A percentile compares a stretch with the other conserved stretches of the same genome.
phyloP scores from a whole-genome alignment of 495 filamentous ascomycete species.

The Paragyromitra xinjiangensis region DNA sequence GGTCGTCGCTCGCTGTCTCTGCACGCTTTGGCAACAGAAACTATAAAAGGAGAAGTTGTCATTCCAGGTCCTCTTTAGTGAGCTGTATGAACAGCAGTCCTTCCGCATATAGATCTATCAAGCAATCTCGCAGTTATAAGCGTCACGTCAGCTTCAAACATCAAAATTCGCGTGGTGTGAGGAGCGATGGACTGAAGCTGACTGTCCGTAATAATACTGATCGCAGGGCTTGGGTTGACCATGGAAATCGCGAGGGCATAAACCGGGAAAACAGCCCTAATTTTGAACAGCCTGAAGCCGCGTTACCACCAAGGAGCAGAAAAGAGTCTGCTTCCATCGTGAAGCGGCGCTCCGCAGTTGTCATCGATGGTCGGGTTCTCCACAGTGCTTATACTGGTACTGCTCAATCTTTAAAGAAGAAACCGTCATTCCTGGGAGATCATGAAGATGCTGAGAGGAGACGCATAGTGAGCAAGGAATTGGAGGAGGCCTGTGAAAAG shows the following conservation, averaged over 20 bases:
- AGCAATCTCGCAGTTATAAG: constrained; percentile 71
- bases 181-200: constrained; percentile 4
- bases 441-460: constrained; percentile 46
- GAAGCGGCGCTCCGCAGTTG: constrained; percentile 32
- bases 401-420: constrained; percentile 8
- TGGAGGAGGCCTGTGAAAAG: constrained; percentile 61
- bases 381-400: not conserved
- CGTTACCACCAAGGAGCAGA: constrained; percentile 27
- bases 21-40: constrained; percentile 61
- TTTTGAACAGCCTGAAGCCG: constrained; percentile 15
- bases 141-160: constrained; percentile 84
- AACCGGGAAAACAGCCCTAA: constrained; percentile 40
- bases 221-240: constrained; percentile 24
- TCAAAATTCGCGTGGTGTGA: constrained; percentile 59
- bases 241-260: constrained; percentile 11
- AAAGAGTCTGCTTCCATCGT: constrained; percentile 22
- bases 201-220: constrained; percentile 20
- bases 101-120: constrained; percentile 54
- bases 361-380: constrained; percentile 19
- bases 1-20: constrained; percentile 68
- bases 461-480: constrained; percentile 46
- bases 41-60: constrained; percentile 65
- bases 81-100: constrained; percentile 64
- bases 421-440: constrained; percentile 20
- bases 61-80: constrained; percentile 77